Base-by-base conservation (phyloP, 345 rosid species). In the Aquilaria yunnanensis region DNA sequence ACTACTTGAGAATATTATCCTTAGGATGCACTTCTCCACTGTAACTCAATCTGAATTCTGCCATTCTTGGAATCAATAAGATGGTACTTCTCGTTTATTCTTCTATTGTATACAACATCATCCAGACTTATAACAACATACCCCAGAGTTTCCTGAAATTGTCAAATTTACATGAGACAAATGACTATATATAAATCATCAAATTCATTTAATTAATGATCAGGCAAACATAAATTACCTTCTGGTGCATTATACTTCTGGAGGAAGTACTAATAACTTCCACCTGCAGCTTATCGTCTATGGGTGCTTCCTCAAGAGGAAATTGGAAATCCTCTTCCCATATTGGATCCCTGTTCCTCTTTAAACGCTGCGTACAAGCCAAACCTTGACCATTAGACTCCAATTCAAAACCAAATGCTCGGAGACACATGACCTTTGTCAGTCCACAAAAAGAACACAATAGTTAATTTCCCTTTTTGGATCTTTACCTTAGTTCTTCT, bases 321-420 rank as follows among this genome's bases (percentile, higher is more conserved):
- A 84, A 91, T 72, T 84, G 84, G 66, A 88, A 88, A 59, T 88
- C 94, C 74, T 88, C 97, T 57, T 86, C 96, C 96, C 96, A 88
- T 71, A 86, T 86, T 8, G 97, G 97, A 49, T 86, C 96, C 73
- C 97, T 70, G 70, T 77, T 86, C 75, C 84, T 88, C 86, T 88
- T 88, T 56, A 88, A 54, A 33, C 72, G 71, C 97, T 91, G 77
- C 54, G 64, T 51, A 12, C 16, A 65, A 41, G 53, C 7, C 33
- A 56, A 45, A 50, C 9, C 14, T 9, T 2, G 2, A 16, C 30
- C 2, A 14, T 11, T 14, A 54, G 57, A 54, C 14, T 54, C 5
- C 2, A 51, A 49, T 49, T 10, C 52, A 49, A 10, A 12, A 49
- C 4, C 53, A 11, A 4, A 9, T 53, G 10, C 30, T 53, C 3